Conservation (phyloP, 192 early-diverging fungal species). For the Linnemannia hyalina region DNA sequence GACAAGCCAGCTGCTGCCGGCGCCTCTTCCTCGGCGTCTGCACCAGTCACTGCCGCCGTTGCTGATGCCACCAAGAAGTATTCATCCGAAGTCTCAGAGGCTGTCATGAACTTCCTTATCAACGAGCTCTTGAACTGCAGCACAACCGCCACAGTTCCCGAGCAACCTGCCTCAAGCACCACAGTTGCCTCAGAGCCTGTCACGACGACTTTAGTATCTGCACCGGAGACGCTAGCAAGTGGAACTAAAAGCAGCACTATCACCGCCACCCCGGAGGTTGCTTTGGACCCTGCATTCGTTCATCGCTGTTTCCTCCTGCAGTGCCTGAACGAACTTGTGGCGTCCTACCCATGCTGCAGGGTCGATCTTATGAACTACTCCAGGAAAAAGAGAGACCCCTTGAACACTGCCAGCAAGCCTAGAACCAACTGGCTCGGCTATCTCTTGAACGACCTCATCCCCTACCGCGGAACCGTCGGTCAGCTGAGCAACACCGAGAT, state of each 20-base stretch:
- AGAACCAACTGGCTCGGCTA: slow-evolving; percentile 70
- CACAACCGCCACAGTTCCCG: neutral
- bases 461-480: slow-evolving; percentile 57
- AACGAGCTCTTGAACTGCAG: slow-evolving; percentile 62
- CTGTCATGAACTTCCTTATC: slow-evolving; percentile 66
- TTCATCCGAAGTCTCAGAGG: slow-evolving; percentile 63
- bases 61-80: slow-evolving; percentile 53
- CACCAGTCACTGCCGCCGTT: slow-evolving; percentile 21
- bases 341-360: slow-evolving; percentile 87
- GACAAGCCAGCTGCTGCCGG: neutral
- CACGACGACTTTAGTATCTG: neutral
- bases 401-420: slow-evolving; percentile 51
- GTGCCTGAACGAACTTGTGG: slow-evolving; percentile 86
- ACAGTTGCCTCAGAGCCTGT: neutral
- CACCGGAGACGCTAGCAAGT: neutral
- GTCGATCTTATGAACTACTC: slow-evolving; percentile 74
- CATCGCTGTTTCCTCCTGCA: slow-evolving; percentile 84
- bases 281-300: slow-evolving; percentile 36
- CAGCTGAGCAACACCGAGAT: slow-evolving; percentile 59
- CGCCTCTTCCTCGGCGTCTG: slow-evolving; percentile 13
- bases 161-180: neutral
- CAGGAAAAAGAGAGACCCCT: slow-evolving; percentile 65
- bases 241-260: neutral
- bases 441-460: slow-evolving; percentile 78
- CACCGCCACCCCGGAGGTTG: neutral